A percentile compares a stretch with the other conserved stretches of the same genome.
These are phyloP conservation scores for Myotisia sp. DNA, from an alignment of 2,329 filamentous ascomycete species.

Conservation along the genomic window DNA sequence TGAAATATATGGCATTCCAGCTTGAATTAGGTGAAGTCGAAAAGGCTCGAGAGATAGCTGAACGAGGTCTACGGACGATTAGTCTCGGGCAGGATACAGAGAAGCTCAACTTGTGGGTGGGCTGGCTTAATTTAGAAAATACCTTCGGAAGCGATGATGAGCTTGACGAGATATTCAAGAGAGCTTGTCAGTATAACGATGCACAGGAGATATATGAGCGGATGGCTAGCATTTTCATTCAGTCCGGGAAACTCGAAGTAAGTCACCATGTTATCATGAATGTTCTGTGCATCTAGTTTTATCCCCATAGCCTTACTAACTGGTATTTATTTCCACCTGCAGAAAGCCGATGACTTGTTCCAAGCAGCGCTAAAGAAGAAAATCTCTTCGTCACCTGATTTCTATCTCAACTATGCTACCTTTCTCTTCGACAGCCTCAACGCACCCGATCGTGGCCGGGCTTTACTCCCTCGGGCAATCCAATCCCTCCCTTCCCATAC, in stretches of 20 bases:
- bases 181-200: conserved; percentile 88
- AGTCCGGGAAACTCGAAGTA: conserved; percentile 72
- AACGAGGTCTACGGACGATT: conserved; percentile 82
- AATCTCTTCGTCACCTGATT: conserved; percentile 60
- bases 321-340: conserved; percentile 19
- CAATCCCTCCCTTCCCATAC: conserved; percentile 62
- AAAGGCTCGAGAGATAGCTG: conserved; percentile 76
- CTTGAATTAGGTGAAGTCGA: conserved; percentile 78
- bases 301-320: no score
- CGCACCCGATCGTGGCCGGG: conserved; percentile 59
- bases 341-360: conserved; percentile 84
- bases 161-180: conserved; percentile 74
- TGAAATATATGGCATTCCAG: conserved; percentile 98
- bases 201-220: conserved; percentile 77
- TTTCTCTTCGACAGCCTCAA: conserved; percentile 68
- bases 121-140: conserved; percentile 85
- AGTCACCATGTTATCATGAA: conserved; percentile 22
- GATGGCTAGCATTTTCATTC: conserved; percentile 86
- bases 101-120: conserved; percentile 91
- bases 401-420: conserved; percentile 90
- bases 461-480: conserved; percentile 65
- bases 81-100: conserved; percentile 80
- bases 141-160: conserved; percentile 73
- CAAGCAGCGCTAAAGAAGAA: conserved; percentile 81
- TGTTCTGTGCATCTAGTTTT: neutral